A percentile compares a stretch with the other conserved stretches of the same genome.
phyloP scores from a whole-genome alignment of 768 basidiomycete species.

The Favolaschia claudopus region DNA sequence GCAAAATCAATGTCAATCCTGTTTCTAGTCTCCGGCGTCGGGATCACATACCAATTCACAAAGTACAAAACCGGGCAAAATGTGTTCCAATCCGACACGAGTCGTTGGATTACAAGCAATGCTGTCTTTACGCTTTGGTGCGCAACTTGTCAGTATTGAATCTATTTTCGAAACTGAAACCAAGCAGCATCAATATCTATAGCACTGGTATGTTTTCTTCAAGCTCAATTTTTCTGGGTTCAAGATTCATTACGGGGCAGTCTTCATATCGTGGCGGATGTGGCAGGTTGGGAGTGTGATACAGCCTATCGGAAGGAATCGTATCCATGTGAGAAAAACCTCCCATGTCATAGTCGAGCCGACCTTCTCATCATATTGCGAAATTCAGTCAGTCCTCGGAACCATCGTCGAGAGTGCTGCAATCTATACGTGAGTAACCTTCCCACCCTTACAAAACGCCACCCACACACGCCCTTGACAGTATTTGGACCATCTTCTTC shows the following conservation, averaged over 20 bases:
- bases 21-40: conserved; percentile 18
- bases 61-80: conserved; percentile 3
- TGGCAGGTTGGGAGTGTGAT: background rate
- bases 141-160: background rate
- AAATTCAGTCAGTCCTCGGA: background rate
- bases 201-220: background rate
- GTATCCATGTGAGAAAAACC: background rate
- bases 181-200: background rate
- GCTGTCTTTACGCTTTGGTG: conserved; percentile 22
- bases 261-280: background rate
- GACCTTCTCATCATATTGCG: no score
- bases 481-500: conserved; percentile 29
- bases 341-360: background rate
- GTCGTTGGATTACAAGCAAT: conserved; percentile 25
- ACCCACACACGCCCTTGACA: background rate
- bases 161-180: background rate
- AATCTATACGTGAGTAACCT: background rate
- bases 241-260: no score
- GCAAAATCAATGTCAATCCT: background rate
- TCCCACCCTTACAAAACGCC: background rate
- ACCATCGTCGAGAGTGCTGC: background rate
- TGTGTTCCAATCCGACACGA: conserved; percentile 14
- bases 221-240: background rate
- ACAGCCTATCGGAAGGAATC: background rate
- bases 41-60: conserved; percentile 22